A percentile compares a stretch with the other conserved stretches of the same genome.
phyloP scores from a whole-genome alignment of 2,329 filamentous ascomycete genomes.

The Aspergillus terreus region DNA sequence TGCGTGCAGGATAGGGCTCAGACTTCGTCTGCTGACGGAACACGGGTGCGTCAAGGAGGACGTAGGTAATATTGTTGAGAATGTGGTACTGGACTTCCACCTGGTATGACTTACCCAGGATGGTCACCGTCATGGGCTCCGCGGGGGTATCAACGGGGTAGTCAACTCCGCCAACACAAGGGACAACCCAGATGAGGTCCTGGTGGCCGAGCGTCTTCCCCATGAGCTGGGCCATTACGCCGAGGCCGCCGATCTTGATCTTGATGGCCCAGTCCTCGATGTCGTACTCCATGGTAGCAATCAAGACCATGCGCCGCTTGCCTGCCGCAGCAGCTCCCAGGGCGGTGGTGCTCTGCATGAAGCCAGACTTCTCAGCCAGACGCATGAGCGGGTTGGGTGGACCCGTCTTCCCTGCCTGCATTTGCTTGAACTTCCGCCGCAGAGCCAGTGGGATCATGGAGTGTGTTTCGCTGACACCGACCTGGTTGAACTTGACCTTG shows the following conservation, averaged over 20 bases:
- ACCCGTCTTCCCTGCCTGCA: background rate
- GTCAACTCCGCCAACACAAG: conserved; percentile 60
- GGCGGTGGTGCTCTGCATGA: conserved; percentile 34
- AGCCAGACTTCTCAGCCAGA: conserved; percentile 32
- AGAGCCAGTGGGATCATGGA: conserved; percentile 36
- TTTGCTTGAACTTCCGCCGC: conserved; percentile 32
- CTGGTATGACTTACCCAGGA: conserved; percentile 58
- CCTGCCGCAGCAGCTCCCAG: conserved; percentile 25
- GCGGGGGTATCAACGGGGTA: conserved; percentile 59
- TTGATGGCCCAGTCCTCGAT: conserved; percentile 68
- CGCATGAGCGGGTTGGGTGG: background rate
- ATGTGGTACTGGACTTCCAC: conserved; percentile 63
- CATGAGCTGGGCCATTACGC: conserved; percentile 69
- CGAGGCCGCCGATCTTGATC: conserved; percentile 67
- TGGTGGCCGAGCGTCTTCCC: conserved; percentile 63
- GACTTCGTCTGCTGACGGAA: conserved; percentile 62
- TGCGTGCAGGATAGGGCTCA: conserved; percentile 63
- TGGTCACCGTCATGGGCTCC: conserved; percentile 60
- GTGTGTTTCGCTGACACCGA: conserved; percentile 52
- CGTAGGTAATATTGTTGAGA: conserved; percentile 64
- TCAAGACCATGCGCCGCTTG: conserved; percentile 54
- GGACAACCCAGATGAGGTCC: conserved; percentile 63
- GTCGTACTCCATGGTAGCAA: conserved; percentile 70
- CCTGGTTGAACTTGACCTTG: conserved; percentile 60
- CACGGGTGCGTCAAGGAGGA: conserved; percentile 64